Base-by-base conservation (phyloP, 208 protist genomes). In the Trypanosoma vivax region DNA sequence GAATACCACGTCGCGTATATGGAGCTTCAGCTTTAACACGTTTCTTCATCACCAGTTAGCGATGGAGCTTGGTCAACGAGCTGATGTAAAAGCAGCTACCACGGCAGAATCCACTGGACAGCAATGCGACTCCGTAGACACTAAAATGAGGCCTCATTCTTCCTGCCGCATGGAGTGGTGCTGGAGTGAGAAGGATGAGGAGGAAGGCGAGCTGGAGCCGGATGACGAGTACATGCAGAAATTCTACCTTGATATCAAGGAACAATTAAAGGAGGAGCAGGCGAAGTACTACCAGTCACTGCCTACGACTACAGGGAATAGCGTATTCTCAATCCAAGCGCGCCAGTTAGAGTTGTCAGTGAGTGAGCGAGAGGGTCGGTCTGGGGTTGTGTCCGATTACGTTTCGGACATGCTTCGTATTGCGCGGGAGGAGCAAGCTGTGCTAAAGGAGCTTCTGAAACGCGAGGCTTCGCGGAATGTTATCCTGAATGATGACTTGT, bases 1-100 rank as follows among this genome's bases (percentile, higher is more conserved):
- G 73, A 74, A 69, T 54, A 70, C 51, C 47, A 84, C 80, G 0
- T 76, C 63, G 18, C 80, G 87, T 4, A 79, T 94, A 24, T 85
- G 78, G 61, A 82, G 83, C 57, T 35, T 76, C 40, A 39, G 53
- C 33, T 65, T 70, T 7, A 73, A 73, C 30, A 78, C 73, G 47
- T 94, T 90, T 47, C 51, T 93, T 0, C 79, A 90, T 40, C 86
- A 89, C 48, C 71, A 87, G 52, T 67, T 88, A 29, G 79, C 79
- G n/a, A 68, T 85, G 24, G 65, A 79, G 30, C 64, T 88, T 14
- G 76, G 67, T 0, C 51, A 76, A 11, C 65, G 53, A 5, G 67
- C 76, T 30, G 65, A 65, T 41, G 45, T 21, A 13, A 56, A 54
- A 19, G 51, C 55, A 4, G 47, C 38, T 3, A 14, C 16, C 35